These are phyloP conservation scores for Paramecium primaurelia DNA, from an alignment of 73 alveolate genomes.

Conservation along the genomic window DNA sequence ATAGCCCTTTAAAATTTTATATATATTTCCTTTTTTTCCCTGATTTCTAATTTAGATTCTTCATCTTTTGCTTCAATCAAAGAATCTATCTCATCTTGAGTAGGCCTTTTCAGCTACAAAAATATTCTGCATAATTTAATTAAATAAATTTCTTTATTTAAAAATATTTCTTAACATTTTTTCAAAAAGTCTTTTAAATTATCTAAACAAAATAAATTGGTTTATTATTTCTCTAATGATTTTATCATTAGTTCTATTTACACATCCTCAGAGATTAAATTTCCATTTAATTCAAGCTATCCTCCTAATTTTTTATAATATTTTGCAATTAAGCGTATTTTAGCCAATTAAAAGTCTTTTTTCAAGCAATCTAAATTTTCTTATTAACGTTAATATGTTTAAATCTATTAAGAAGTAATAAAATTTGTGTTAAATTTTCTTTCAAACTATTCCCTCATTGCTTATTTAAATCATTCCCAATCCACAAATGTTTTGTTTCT, in stretches of 20 bases:
- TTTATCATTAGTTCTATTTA: neutral
- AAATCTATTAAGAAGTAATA: neutral
- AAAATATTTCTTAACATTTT: neutral
- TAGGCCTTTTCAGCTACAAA: neutral
- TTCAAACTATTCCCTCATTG: neutral
- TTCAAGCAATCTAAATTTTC: neutral
- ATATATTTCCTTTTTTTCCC: neutral
- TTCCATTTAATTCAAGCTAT: neutral
- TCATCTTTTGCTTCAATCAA: neutral
- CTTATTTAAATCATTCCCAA: constrained; percentile 1
- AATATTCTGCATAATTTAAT: constrained; percentile 12
- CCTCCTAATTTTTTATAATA: constrained; percentile 3
- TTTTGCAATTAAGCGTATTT: neutral
- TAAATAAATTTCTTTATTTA: constrained; percentile 6
- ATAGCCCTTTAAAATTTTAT: neutral
- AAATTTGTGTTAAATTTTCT: neutral
- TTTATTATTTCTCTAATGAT: neutral
- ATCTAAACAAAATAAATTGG: neutral
- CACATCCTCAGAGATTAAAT: neutral
- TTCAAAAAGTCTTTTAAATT: neutral
- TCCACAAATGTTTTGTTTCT: neutral
- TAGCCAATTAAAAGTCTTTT: neutral
- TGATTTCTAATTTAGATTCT: neutral
- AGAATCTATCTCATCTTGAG: constrained; percentile 26
- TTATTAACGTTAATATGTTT: neutral